phyloP scores from a whole-genome alignment of 345 rosid genomes.

The Murraya koenigii region DNA sequence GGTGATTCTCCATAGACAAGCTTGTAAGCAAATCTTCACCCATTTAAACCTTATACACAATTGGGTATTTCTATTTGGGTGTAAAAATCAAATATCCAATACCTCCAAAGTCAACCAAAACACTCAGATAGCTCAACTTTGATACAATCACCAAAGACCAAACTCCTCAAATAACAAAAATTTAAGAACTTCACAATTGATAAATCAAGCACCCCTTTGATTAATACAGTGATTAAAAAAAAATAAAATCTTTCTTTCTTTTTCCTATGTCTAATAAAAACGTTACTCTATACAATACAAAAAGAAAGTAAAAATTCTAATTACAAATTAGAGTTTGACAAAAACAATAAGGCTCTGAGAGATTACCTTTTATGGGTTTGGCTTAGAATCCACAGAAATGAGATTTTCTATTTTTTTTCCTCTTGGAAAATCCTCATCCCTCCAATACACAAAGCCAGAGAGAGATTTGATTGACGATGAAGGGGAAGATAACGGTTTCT shows the following conservation, averaged over 20 bases:
- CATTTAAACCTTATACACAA: conserved; percentile 22
- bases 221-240: background rate
- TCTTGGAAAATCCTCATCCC: conserved; percentile 14
- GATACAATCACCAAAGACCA: background rate
- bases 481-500: background rate
- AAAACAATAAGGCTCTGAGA: background rate
- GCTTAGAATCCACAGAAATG: conserved; percentile 6
- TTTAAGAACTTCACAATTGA: background rate
- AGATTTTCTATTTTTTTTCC: background rate
- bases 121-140: background rate
- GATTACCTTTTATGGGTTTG: conserved; percentile 13
- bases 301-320: background rate
- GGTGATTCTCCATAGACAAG: conserved; percentile 50
- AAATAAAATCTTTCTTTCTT: background rate
- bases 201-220: background rate
- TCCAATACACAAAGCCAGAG: conserved; percentile 1
- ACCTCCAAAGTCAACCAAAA: background rate
- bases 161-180: background rate
- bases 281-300: background rate
- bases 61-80: background rate
- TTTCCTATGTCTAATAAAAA: background rate
- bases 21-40: conserved; percentile 46
- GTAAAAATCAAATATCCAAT: conserved; percentile 5
- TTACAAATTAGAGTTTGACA: background rate
- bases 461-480: background rate